phyloP scores from a whole-genome alignment of 345 rosid species.

The Gynandropsis gynandra region DNA sequence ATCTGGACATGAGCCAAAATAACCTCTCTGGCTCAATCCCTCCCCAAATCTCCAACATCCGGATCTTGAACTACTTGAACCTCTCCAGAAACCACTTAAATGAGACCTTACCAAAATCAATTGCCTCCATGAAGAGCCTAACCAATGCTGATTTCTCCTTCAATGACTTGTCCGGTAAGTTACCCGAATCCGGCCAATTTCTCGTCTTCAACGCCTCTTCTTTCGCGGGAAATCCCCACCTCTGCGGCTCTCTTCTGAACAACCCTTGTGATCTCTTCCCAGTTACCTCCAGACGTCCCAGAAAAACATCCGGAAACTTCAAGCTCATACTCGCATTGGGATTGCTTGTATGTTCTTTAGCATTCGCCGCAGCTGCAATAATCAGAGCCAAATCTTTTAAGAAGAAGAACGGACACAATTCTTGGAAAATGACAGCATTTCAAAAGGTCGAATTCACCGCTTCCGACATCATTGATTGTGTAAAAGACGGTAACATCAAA shows the following conservation, averaged over 20 bases:
- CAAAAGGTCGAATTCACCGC: constrained; percentile 75
- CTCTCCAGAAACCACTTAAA: constrained; percentile 64
- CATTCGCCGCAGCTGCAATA: constrained; percentile 67
- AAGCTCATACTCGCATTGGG: constrained; percentile 74
- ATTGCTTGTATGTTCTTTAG: constrained; percentile 66
- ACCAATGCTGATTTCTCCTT: constrained; percentile 82
- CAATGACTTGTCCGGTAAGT: constrained; percentile 78
- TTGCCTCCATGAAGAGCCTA: constrained; percentile 73
- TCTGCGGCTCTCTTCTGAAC: constrained; percentile 73
- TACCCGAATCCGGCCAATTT: constrained; percentile 84
- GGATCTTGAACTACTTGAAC: constrained; percentile 77
- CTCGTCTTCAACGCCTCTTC: constrained; percentile 77
- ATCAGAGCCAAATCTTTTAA: constrained; percentile 62
- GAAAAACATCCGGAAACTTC: constrained; percentile 48
- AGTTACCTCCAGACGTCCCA: constrained; percentile 43
- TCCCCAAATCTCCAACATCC: constrained; percentile 57
- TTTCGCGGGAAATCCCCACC: constrained; percentile 62
- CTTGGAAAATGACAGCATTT: constrained; percentile 85
- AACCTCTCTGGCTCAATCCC: constrained; percentile 69
- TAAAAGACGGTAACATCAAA: constrained; percentile 83
- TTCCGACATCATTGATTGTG: constrained; percentile 60
- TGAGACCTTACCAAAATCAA: constrained; percentile 60
- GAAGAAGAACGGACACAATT: constrained; percentile 54
- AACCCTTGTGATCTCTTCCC: constrained; percentile 49
- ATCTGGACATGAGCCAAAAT: constrained; percentile 74